Percentiles rank a stretch among this genome's conserved stretches.
Conservation (phyloP, 2,329 filamentous ascomycete genomes). For the Coniochaeta sp. region DNA sequence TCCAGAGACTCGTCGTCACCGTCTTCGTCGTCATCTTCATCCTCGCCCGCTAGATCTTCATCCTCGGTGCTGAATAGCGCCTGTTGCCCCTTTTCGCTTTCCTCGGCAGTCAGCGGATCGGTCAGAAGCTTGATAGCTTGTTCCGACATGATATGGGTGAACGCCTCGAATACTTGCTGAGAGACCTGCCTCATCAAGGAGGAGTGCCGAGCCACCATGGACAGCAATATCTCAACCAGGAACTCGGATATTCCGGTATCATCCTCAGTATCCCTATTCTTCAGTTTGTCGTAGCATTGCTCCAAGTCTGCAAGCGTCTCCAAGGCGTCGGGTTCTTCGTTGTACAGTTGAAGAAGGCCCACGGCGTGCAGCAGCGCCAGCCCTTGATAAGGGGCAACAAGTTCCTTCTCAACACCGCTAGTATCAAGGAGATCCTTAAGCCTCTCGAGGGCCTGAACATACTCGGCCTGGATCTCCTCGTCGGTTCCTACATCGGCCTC, state of each 20-base stretch:
- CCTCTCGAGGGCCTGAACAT: slow-evolving; percentile 41
- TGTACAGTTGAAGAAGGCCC: slow-evolving; percentile 81
- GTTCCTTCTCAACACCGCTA: slow-evolving; percentile 4
- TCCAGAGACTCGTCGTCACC: slow-evolving; percentile 31
- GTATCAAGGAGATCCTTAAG: slow-evolving; percentile 42
- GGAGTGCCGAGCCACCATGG: slow-evolving; percentile 80
- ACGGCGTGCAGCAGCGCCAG: slow-evolving; percentile 64
- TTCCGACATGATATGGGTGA: slow-evolving; percentile 65
- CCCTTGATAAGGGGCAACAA: slow-evolving; percentile 6
- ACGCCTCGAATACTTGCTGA: slow-evolving; percentile 79
- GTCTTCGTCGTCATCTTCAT: slow-evolving; percentile 31
- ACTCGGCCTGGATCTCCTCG: slow-evolving; percentile 44
- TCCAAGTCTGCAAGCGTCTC: slow-evolving; percentile 77
- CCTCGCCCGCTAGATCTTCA: slow-evolving; percentile 47
- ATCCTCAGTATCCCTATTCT: slow-evolving; percentile 46
- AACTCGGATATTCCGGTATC: slow-evolving; percentile 57
- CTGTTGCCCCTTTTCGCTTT: slow-evolving; percentile 76
- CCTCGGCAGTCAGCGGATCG: slow-evolving; percentile 68
- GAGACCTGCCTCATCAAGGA: slow-evolving; percentile 78
- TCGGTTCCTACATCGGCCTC: slow-evolving; percentile 46
- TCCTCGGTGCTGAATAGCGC: slow-evolving; percentile 72
- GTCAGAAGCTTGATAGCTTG: slow-evolving; percentile 60
- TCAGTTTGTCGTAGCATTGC: slow-evolving; percentile 62
- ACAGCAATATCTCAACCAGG: slow-evolving; percentile 81
- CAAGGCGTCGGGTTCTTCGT: slow-evolving; percentile 79